Evolutionary conservation across 2,329 filamentous ascomycete species (phyloP).

Genomic region (Claviceps arundinis): DNA sequence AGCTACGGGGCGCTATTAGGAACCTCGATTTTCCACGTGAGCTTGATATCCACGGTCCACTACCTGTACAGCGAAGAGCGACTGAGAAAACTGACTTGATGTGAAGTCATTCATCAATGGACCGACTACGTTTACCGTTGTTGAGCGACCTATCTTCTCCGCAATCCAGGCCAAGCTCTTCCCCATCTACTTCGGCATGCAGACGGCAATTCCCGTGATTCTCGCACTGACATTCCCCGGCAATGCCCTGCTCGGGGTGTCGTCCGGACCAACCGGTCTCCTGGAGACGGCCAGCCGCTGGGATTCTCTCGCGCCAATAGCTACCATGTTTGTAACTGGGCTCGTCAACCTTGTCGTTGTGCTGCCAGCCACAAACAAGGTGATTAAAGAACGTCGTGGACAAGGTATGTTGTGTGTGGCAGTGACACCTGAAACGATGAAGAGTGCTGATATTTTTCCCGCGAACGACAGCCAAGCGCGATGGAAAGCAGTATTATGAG

Average conservation of each 20-base stretch:
- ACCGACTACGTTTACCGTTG: conserved; percentile 60
- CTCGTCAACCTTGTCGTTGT: conserved; percentile 57
- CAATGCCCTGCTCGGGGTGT: conserved; percentile 32
- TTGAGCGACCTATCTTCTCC: conserved; percentile 70
- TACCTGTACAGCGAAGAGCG: neutral
- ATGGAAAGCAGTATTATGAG: conserved; percentile 80
- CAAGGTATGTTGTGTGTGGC: conserved; percentile 47
- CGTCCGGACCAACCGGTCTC: conserved; percentile 39
- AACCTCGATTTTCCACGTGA: conserved; percentile 71
- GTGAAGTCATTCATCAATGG: conserved; percentile 59
- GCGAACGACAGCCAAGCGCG: conserved; percentile 52
- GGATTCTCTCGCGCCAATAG: conserved; percentile 54
- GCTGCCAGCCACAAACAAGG: conserved; percentile 60
- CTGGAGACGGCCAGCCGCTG: conserved; percentile 47
- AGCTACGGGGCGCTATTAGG: conserved; percentile 85
- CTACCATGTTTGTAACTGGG: conserved; percentile 56
- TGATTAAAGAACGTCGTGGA: conserved; percentile 62
- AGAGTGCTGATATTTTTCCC: conserved; percentile 8
- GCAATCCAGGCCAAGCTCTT: conserved; percentile 70
- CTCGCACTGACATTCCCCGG: conserved; percentile 72
- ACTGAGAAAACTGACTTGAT: neutral
- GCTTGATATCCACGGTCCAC: neutral
- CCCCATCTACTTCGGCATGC: conserved; percentile 77
- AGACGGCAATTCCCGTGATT: conserved; percentile 59
- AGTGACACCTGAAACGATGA: neutral